Conservation (phyloP, 2,329 filamentous ascomycete genomes). For the Fusarium multiceps region DNA sequence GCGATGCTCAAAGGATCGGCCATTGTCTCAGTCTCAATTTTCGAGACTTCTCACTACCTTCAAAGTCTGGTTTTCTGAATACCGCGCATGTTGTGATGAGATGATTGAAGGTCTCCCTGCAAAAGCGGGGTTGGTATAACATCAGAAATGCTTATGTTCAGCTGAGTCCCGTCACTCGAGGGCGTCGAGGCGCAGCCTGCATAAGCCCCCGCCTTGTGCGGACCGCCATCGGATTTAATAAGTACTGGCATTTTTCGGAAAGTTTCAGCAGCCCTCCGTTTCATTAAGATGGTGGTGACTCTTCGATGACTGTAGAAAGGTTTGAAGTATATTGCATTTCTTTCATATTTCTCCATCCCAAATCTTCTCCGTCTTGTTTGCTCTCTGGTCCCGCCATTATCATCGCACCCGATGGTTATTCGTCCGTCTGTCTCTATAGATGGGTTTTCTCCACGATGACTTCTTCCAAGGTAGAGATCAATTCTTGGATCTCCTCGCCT, state of each 20-base stretch:
- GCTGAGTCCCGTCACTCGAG: background rate
- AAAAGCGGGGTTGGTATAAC: background rate
- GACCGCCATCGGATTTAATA: background rate
- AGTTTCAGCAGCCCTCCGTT: background rate
- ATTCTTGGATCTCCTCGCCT: constrained; percentile 12
- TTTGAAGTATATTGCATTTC: background rate
- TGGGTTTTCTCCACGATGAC: background rate
- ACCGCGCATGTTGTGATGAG: background rate
- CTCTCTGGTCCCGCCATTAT: background rate
- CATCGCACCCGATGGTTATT: background rate
- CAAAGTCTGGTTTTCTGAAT: background rate
- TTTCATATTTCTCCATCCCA: fast-evolving
- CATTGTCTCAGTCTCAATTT: background rate
- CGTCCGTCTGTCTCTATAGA: fast-evolving
- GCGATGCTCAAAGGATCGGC: constrained; percentile 22
- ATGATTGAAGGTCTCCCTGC: background rate
- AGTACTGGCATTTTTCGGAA: background rate
- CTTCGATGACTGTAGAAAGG: background rate
- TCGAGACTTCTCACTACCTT: background rate
- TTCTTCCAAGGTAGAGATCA: constrained; percentile 4
- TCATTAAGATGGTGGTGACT: background rate
- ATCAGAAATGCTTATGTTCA: background rate
- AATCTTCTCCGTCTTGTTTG: background rate
- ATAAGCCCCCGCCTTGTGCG: background rate
- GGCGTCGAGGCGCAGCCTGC: background rate